Evolutionary conservation across 108 stramenopile species (phyloP), one percentile per base, ranked within the genome.

Genomic region (Fragilaria radians): DNA sequence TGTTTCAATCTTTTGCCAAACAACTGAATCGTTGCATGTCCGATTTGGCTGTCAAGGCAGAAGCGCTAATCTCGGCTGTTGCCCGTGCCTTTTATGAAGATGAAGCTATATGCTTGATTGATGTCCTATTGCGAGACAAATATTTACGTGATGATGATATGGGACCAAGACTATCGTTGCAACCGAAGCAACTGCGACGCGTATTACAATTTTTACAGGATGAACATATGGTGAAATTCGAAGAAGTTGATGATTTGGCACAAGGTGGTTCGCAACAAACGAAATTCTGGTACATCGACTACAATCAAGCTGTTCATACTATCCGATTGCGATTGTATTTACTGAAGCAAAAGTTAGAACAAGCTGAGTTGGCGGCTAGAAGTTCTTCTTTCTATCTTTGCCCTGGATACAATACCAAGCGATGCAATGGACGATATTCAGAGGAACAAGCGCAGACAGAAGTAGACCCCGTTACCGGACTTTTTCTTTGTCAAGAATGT

Each of bases 81-180:
- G 85, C 93, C 1, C 71, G 93, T 9, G 93, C 93, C 14, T 94
- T 94, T 70, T 94, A 94, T 71, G 83, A 86, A 24, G 93, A 94
- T 60, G 86, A 88, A 1, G 83, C 72, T 17, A 76, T 91, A 46
- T 85, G 77, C 50, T 78, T 94, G 55, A 79, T 94, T 61, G 93
- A 94, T 70, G 87, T 91, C 0, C 28, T 94, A 29, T 71, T 94
- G 24, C 82, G 89, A 5, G 93, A 94, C 78, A 91, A 94, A 65
- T 94, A 71, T 57, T 65, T 94, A 9, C 79, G 93, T 17, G 93
- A 94, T 72, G 93, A 94, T 66, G 93, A 94, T 73, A 91, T 94
- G 89, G 84, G 76, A 3, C 75, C 78, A 19, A 72, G 93, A 0
- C 63, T 94, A 48, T 66, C 57, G 24, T 51, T 94, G 45, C 89